These are phyloP conservation scores for Metschnikowia noctiluminum DNA, from an alignment of 805 yeast species.

Conservation along the genomic window DNA sequence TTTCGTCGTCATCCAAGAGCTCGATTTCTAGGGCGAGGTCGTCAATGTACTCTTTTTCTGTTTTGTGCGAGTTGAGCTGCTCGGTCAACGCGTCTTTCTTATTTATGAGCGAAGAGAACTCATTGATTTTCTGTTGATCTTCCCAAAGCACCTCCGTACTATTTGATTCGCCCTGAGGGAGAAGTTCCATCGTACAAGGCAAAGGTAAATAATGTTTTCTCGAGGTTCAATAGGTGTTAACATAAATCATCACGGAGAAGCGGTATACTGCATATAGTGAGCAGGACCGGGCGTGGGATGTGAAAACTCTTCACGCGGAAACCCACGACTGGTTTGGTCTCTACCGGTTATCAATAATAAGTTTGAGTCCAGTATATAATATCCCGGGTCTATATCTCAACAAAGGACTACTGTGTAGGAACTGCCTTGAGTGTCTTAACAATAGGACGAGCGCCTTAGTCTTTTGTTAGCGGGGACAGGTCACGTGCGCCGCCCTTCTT, in stretches of 20 bases:
- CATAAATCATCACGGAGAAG: no score
- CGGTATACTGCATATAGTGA: no score
- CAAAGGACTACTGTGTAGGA: no score
- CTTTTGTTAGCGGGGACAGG: not conserved
- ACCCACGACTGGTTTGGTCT: no score
- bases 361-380: no score
- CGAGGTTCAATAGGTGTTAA: not conserved
- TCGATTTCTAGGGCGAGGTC: constrained; percentile 85
- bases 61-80: constrained; percentile 46
- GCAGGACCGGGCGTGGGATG: no score
- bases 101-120: constrained; percentile 77
- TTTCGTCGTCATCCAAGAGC: constrained; percentile 71
- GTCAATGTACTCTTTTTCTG: constrained; percentile 83
- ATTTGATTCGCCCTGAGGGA: constrained; percentile 56
- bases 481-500: not conserved
- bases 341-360: no score
- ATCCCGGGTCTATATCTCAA: no score
- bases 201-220: not conserved
- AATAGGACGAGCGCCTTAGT: not conserved
- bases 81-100: constrained; percentile 58
- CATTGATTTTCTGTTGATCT: constrained; percentile 87
- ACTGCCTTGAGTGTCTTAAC: not conserved
- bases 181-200: constrained; percentile 34
- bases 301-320: no score
- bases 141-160: constrained; percentile 67